Evolutionary conservation across 306 rosid species (phyloP).

Genomic region (Trichosanthes truncata): DNA sequence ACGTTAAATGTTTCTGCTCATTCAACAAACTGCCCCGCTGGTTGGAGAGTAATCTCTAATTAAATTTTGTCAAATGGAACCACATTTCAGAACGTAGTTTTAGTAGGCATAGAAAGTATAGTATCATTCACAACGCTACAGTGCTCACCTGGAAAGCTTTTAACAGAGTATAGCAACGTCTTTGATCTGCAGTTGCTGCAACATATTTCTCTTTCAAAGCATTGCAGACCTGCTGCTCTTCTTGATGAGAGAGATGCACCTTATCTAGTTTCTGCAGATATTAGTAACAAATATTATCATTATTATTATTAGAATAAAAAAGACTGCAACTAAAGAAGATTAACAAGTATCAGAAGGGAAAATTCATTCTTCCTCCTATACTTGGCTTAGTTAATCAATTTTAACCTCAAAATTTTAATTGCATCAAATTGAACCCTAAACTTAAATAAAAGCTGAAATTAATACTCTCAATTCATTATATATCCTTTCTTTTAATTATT

Average conservation of each 20-base stretch:
- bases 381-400: not conserved
- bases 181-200: conserved; percentile 50
- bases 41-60: not conserved
- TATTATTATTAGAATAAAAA: not conserved
- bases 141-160: conserved; percentile 70
- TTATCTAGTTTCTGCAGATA: conserved; percentile 56
- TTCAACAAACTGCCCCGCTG: not conserved
- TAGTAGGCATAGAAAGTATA: not conserved
- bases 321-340: not conserved
- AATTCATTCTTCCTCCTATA: not conserved
- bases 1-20: not conserved
- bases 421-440: not conserved
- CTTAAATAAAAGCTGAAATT: not conserved
- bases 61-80: not conserved
- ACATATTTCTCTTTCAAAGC: conserved; percentile 48
- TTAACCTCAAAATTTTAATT: not conserved
- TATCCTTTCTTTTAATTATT: not conserved
- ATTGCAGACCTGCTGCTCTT: conserved; percentile 46
- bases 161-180: conserved; percentile 52
- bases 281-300: not conserved
- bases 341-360: not conserved
- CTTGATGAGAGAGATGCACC: conserved; percentile 47
- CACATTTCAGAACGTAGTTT: not conserved
- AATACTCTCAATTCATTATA: not conserved
- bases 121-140: not conserved